A percentile compares a stretch with the other conserved stretches of the same genome.
phyloP scores from a whole-genome alignment of 192 early-diverging fungal genomes.

The Coemansia sp. region DNA sequence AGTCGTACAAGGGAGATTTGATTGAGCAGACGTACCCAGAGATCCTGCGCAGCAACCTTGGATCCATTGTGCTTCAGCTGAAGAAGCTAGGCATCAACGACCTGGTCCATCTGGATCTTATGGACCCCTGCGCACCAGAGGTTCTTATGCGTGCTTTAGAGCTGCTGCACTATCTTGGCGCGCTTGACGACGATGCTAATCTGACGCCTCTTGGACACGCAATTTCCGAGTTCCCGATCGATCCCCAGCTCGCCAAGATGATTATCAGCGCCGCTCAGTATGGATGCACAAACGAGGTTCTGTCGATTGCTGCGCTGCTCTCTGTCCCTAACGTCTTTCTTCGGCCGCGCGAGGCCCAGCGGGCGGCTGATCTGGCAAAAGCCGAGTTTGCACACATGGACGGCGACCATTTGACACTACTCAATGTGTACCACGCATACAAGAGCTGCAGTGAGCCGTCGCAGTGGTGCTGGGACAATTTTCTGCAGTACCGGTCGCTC shows the following conservation, averaged over 20 bases:
- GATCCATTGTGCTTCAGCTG: slow-evolving; percentile 93
- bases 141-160: slow-evolving; percentile 98
- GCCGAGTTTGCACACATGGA: slow-evolving; percentile 90
- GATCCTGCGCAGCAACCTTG: slow-evolving; percentile 95
- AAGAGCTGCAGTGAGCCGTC: slow-evolving; percentile 61
- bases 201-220: slow-evolving; percentile 77
- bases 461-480: slow-evolving; percentile 94
- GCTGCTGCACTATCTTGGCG: slow-evolving; percentile 91
- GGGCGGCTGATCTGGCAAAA: slow-evolving; percentile 88
- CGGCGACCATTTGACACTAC: slow-evolving; percentile 94
- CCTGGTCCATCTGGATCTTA: slow-evolving; percentile 98
- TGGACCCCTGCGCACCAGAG: slow-evolving; percentile 99
- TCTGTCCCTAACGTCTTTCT: slow-evolving; percentile 88
- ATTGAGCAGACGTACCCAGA: slow-evolving; percentile 98
- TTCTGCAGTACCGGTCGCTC: slow-evolving; percentile 83
- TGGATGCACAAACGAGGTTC: slow-evolving; percentile 88
- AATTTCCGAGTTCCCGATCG: slow-evolving; percentile 97
- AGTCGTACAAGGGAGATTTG: slow-evolving; percentile 88
- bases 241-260: slow-evolving; percentile 94
- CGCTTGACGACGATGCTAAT: slow-evolving; percentile 93
- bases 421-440: slow-evolving; percentile 97
- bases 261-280: slow-evolving; percentile 83
- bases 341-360: slow-evolving; percentile 86
- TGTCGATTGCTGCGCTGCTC: slow-evolving; percentile 93
- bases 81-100: slow-evolving; percentile 98